phyloP scores from a whole-genome alignment of 257 asterid species.

The Parsonsia alboflavescens region DNA sequence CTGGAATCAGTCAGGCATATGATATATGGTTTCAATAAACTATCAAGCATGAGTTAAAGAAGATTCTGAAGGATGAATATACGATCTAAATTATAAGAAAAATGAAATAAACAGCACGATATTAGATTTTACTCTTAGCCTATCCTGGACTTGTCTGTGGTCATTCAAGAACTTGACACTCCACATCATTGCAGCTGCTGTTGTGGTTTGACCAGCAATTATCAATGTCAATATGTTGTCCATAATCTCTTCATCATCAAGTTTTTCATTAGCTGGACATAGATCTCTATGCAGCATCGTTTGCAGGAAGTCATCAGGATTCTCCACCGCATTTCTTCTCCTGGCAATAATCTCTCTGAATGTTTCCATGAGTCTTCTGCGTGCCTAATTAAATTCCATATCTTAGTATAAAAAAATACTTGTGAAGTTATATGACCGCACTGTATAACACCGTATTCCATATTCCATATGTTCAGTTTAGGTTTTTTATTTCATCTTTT shows the following conservation, averaged over 20 bases:
- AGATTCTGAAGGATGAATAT: neutral
- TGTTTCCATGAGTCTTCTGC: constrained; percentile 38
- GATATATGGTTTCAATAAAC: neutral
- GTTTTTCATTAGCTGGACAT: constrained; percentile 35
- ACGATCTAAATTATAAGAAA: neutral
- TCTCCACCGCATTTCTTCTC: constrained; percentile 34
- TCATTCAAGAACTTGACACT: constrained; percentile 51
- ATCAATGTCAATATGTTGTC: constrained; percentile 50
- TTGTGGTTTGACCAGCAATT: constrained; percentile 53
- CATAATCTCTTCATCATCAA: constrained; percentile 56
- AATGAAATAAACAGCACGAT: neutral
- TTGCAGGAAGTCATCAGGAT: constrained; percentile 44
- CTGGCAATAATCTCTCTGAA: constrained; percentile 32
- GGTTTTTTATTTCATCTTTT: neutral
- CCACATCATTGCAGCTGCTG: constrained; percentile 74
- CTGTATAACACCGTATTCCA: too few species aligned
- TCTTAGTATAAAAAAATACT: neutral
- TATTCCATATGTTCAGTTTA: too few species aligned
- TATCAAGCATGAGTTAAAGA: neutral
- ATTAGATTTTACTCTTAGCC: constrained; percentile 38
- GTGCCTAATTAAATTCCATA: constrained; percentile 33
- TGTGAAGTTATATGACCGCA: neutral
- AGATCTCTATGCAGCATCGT: constrained; percentile 44
- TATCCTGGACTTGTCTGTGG: constrained; percentile 33
- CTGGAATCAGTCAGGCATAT: constrained; percentile 28